A percentile compares a stretch with the other conserved stretches of the same genome.
Conservation (phyloP, 345 rosid genomes). For the Corchorus capsularis region DNA sequence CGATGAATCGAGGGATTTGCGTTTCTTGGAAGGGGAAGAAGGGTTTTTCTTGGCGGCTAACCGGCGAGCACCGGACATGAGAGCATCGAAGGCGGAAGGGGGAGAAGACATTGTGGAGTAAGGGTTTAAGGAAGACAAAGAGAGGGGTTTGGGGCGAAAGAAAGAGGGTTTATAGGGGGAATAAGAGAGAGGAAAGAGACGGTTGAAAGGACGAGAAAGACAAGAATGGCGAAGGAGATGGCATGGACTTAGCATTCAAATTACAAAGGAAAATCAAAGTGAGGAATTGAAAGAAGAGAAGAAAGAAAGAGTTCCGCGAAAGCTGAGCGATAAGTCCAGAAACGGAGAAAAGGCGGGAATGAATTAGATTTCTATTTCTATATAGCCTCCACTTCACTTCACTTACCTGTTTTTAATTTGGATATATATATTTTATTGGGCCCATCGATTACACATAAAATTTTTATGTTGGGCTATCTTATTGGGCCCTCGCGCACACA, state of each 20-base stretch:
- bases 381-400: too few relatives aligned
- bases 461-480: too few relatives aligned
- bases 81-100: slow-evolving; percentile 82
- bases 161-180: slow-evolving; percentile 20
- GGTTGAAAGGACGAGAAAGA: slow-evolving; percentile 24
- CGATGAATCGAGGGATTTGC: slow-evolving; percentile 34
- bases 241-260: slow-evolving; percentile 12
- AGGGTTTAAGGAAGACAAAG: slow-evolving; percentile 29
- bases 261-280: neutral
- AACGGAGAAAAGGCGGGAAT: slow-evolving; percentile 15
- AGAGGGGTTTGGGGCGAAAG: slow-evolving; percentile 28
- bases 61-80: slow-evolving; percentile 83
- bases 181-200: slow-evolving; percentile 28
- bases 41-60: slow-evolving; percentile 35
- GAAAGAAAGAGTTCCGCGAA: neutral
- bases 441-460: too few relatives aligned
- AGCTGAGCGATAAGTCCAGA: neutral
- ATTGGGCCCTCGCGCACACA: too few relatives aligned
- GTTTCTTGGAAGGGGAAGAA: slow-evolving; percentile 51
- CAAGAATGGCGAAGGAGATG: slow-evolving; percentile 8
- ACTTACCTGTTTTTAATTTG: too few relatives aligned
- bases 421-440: too few relatives aligned
- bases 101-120: slow-evolving; percentile 45
- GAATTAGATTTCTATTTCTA: too few relatives aligned
- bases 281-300: too few relatives aligned